Evolutionary conservation across 1,284 basidiomycete genomes (phyloP), one percentile per base, ranked within the genome.

Genomic region (Pisolithus thermaeus): DNA sequence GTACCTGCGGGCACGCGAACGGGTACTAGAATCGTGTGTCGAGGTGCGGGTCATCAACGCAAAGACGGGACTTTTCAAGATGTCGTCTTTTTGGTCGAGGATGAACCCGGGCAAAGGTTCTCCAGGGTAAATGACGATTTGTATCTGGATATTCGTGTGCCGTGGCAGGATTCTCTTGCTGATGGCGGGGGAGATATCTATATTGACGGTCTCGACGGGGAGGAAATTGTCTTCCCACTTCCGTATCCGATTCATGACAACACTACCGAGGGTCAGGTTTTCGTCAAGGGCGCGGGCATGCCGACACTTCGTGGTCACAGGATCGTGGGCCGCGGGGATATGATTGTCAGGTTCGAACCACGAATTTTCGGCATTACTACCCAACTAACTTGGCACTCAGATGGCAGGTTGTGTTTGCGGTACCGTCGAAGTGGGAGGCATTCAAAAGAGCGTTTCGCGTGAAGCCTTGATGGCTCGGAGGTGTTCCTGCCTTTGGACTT

Each of bases 11-110:
- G 84, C 8, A 84, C 78, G 67, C 75, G 75, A 50, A 69, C 71
- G 38, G 90, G 90, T n/a, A 91, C 89, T 32, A 84, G 84, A 64
- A 81, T 94, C 54, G 74, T 85, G 51, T 92, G 89, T 61, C 78
- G 80, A 12, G 77, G 79, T 14, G 81, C 84, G 2, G 92, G 91
- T 6, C 86, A 93, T 70, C 89, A 94, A 65, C 77, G 80, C 55
- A 73, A 78, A 58, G 78, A 79, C 52, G 77, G 84, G n/a, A 75
- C 80, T 28, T 76, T 81, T 52, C 87, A 90, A 67, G 87, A 86
- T 62, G 79, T 94, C 51, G 79, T 84, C 6, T 92, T 94, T 63
- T 75, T 92, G 44, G 76, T 94, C 44, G 83, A 88, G 60, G 86
- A 92, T 65, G 77, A 80, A 56, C 76, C 79, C 20, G 87, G 94